Conservation (phyloP, 192 early-diverging fungal species). For the Jimgerdemannia lactiflua region DNA sequence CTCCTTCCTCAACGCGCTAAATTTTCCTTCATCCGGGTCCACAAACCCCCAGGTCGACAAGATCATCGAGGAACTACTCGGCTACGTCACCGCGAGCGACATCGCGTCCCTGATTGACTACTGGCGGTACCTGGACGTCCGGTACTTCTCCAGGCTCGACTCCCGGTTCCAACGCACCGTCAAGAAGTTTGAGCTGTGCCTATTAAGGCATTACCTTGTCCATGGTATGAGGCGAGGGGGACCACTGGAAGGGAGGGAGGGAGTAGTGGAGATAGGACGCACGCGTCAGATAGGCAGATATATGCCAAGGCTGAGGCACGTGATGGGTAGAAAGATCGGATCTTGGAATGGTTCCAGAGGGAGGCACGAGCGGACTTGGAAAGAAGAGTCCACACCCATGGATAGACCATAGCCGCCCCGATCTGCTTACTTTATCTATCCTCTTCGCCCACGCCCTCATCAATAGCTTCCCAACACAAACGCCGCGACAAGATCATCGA, state of each 20-base stretch:
- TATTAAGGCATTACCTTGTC: constrained; percentile 58
- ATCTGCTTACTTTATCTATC: neutral
- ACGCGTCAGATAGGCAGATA: too few relatives aligned
- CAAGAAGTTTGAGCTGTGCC: constrained; percentile 57
- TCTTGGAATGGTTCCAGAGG: neutral
- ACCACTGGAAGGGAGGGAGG: neutral
- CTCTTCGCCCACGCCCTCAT: neutral
- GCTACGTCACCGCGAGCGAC: constrained; percentile 46
- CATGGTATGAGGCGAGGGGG: constrained; percentile 38
- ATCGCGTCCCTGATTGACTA: constrained; percentile 47
- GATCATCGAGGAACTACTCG: constrained; percentile 57
- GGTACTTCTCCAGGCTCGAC: constrained; percentile 63
- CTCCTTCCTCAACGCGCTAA: neutral
- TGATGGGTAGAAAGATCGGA: neutral
- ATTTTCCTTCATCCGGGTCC: neutral
- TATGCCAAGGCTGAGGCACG: neutral
- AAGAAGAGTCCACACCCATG: neutral
- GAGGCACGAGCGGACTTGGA: neutral
- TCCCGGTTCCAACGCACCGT: constrained; percentile 51
- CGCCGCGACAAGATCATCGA: constrained; percentile 51
- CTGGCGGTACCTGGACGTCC: constrained; percentile 60
- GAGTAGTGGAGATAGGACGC: neutral
- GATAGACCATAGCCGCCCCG: neutral
- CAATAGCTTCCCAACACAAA: constrained; percentile 53
- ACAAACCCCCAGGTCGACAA: constrained; percentile 49